Conservation (phyloP, 306 rosid species). For the Cucumis cinereus region DNA sequence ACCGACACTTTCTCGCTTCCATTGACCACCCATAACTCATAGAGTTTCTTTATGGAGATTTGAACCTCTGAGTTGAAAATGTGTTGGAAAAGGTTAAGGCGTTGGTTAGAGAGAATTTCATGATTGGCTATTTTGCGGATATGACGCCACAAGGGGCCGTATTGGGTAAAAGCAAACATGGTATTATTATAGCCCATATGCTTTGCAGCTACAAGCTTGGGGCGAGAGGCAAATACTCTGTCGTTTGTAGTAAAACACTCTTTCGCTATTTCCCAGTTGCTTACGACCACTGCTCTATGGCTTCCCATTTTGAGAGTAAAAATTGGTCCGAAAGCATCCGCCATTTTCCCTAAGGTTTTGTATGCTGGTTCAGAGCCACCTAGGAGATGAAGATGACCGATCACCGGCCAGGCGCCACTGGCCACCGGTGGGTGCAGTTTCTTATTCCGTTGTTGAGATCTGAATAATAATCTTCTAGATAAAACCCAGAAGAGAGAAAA, state of each 20-base stretch:
- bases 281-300: conserved; percentile 32
- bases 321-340: conserved; percentile 20
- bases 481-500: no score
- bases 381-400: conserved; percentile 14
- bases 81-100: conserved; percentile 35
- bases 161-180: conserved; percentile 35
- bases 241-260: conserved; percentile 52
- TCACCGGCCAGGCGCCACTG: neutral
- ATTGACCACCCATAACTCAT: neutral
- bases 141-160: conserved; percentile 38
- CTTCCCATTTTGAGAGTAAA: conserved; percentile 14
- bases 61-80: conserved; percentile 27
- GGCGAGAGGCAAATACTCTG: conserved; percentile 41
- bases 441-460: neutral
- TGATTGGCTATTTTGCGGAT: conserved; percentile 35
- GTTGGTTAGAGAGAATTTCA: conserved; percentile 35
- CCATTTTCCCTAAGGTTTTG: conserved; percentile 11
- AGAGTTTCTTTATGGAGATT: neutral
- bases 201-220: conserved; percentile 28
- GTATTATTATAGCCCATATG: conserved; percentile 44
- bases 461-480: no score
- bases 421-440: conserved; percentile 10
- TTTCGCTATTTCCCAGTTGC: conserved; percentile 40
- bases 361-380: conserved; percentile 4
- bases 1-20: conserved; percentile 21